These are phyloP conservation scores for Cladosporium sp. DNA, from an alignment of 2,329 filamentous ascomycete genomes.

Conservation along the genomic window DNA sequence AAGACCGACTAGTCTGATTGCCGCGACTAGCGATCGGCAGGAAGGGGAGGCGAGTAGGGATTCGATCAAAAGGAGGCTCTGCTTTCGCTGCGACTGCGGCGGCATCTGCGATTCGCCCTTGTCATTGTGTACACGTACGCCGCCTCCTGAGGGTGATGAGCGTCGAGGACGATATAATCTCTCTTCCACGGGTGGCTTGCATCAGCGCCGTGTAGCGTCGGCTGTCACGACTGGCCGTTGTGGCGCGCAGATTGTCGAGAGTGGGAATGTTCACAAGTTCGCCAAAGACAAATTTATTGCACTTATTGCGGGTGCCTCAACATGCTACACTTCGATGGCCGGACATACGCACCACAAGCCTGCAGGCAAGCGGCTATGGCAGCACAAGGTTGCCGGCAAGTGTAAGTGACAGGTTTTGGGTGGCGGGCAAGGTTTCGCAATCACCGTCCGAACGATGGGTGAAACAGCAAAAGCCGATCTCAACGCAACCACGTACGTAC, in stretches of 20 bases:
- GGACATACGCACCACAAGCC: neutral
- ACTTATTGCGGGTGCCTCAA: neutral
- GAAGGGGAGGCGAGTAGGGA: neutral
- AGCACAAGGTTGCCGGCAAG: constrained; percentile 7
- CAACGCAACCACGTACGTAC: constrained; percentile 19
- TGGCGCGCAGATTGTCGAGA: neutral
- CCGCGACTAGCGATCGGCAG: constrained; percentile 16
- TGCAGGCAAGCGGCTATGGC: neutral
- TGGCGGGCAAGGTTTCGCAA: constrained; percentile 13
- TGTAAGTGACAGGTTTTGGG: neutral
- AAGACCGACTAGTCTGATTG: constrained; percentile 3
- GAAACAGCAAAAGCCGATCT: constrained; percentile 12
- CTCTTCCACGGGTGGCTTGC: constrained; percentile 19
- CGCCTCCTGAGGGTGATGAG: constrained; percentile 16
- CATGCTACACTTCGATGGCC: neutral
- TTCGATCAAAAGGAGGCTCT: constrained; percentile 15
- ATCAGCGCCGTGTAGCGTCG: constrained; percentile 9
- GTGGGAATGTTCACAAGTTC: neutral
- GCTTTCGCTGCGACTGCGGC: constrained; percentile 14
- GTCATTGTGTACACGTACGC: constrained; percentile 15
- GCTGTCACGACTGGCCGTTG: neutral
- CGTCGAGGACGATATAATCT: neutral
- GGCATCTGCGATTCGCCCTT: constrained; percentile 7
- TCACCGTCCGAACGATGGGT: neutral
- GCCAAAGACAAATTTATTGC: neutral